Percentiles rank a stretch among this genome's conserved stretches.
phyloP scores from a whole-genome alignment of 1,139 yeast genomes.

The Blastobotrys proliferans region DNA sequence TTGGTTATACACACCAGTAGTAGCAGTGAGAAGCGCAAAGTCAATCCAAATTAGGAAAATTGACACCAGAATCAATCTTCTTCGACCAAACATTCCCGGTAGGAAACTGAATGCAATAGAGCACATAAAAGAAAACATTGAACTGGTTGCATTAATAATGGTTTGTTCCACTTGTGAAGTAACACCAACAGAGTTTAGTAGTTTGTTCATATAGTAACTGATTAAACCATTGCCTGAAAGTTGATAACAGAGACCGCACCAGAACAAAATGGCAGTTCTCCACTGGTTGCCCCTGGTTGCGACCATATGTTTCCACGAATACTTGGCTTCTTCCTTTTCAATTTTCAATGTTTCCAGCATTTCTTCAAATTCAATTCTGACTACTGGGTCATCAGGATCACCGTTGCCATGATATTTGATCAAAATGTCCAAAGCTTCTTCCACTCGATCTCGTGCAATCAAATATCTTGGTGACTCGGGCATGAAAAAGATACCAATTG shows the following conservation, averaged over 20 bases:
- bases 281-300: slow-evolving; percentile 36
- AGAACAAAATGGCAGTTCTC: slow-evolving; percentile 37
- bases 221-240: slow-evolving; percentile 22
- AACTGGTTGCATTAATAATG: slow-evolving; percentile 4
- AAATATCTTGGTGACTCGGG: slow-evolving; percentile 66
- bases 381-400: slow-evolving; percentile 16
- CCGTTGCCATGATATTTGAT: slow-evolving; percentile 12
- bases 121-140: slow-evolving; percentile 9
- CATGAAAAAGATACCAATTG: slow-evolving; percentile 28
- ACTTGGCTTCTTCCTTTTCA: slow-evolving; percentile 16
- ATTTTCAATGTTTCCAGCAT: slow-evolving; percentile 36
- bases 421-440: slow-evolving; percentile 6
- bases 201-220: slow-evolving; percentile 20
- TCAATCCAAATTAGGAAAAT: slow-evolving; percentile 9
- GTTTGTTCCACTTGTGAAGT: slow-evolving; percentile 17
- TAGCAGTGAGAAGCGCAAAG: no score
- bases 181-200: slow-evolving; percentile 21
- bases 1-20: no score
- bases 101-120: slow-evolving; percentile 7
- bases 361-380: slow-evolving; percentile 23
- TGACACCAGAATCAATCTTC: slow-evolving; percentile 8
- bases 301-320: slow-evolving; percentile 34
- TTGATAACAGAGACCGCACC: slow-evolving; percentile 22
- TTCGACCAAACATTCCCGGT: slow-evolving; percentile 6
- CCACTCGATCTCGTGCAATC: slow-evolving; percentile 1